Evolutionary conservation across 2,329 filamentous ascomycete genomes (phyloP), one percentile per base, ranked within the genome.

Genomic region (Fusarium fracticaudum): DNA sequence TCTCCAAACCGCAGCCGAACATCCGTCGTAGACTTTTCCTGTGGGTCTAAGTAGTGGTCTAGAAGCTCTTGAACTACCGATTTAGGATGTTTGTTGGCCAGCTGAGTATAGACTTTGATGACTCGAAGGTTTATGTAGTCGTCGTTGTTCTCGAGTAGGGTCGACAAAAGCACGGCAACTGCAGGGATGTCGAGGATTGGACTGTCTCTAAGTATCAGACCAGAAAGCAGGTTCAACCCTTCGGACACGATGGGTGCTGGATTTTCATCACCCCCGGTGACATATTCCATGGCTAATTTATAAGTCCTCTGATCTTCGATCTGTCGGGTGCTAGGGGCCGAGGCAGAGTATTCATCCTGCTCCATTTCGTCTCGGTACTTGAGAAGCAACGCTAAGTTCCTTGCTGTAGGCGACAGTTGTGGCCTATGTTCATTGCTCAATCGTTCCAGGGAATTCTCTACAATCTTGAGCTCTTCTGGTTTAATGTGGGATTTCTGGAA

Each of bases 61-160:
- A 92, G 82, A 1, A 94, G 82, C 74, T 93, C 91, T 29, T 85
- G 86, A 8, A 88, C 83, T 0, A 91, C 90, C 1, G 91, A 88
- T 47, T 86, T 88, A 0, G 92, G 91, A 58, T 93, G 91, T 64
- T 85, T 86, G 70, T 86, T 83, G 0, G 91, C 88, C 17, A 95
- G 81, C 31, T 90, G 87, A 1, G 88, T 87, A 67, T 93, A 89
- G 3, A 91, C 86, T 70, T 90, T 90, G 69, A 94, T 89, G 22
- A 90, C 88, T n/a, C 90, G 87, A 6, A 92, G 84, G 76, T 93
- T 92, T 69, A 94, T 91, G 78, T 92, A 95, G 64, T 93, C 91
- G 64, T 94, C 93, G 11, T 87, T 84, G 55, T 93, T 91, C 68
- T 88, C 86, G 3, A 94, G 83, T 1, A 94, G 85, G 15, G 88